Conservation (phyloP, 768 basidiomycete genomes). For the Chalciporus pseudorubinellus region DNA sequence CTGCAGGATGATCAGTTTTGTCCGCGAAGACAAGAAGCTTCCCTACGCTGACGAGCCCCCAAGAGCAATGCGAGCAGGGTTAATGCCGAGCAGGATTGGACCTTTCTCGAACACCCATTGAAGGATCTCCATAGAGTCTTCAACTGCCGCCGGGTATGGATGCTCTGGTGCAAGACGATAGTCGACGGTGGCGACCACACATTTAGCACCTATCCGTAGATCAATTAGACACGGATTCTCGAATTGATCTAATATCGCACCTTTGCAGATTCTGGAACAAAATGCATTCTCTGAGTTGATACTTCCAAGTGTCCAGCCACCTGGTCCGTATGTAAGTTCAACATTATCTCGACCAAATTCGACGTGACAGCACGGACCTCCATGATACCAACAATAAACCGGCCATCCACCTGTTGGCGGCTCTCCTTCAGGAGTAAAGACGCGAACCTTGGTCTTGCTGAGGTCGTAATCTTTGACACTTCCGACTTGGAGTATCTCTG, state of each 20-base stretch:
- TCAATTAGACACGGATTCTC: not conserved
- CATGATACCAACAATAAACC: slow-evolving; percentile 71
- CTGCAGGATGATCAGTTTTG: slow-evolving; percentile 35
- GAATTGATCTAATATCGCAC: slow-evolving; percentile 2
- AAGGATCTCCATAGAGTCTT: slow-evolving; percentile 37
- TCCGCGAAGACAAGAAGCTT: not conserved
- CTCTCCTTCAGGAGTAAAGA: slow-evolving; percentile 56
- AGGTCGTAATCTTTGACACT: slow-evolving; percentile 51
- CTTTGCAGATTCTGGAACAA: slow-evolving; percentile 34
- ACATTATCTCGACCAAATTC: not conserved
- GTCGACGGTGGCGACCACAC: slow-evolving; percentile 35
- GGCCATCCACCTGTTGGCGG: slow-evolving; percentile 63
- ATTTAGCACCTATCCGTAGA: slow-evolving; percentile 22
- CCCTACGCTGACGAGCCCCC: slow-evolving; percentile 71
- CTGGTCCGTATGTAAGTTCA: slow-evolving; percentile 31
- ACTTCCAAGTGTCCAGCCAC: slow-evolving; percentile 76
- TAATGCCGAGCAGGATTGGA: slow-evolving; percentile 42
- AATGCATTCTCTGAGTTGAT: slow-evolving; percentile 62
- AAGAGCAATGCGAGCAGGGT: slow-evolving; percentile 56
- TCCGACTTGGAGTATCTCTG: slow-evolving; percentile 55
- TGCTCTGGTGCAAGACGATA: slow-evolving; percentile 36
- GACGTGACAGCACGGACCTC: slow-evolving; percentile 45
- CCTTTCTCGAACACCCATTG: slow-evolving; percentile 41
- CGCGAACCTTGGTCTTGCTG: slow-evolving; percentile 52
- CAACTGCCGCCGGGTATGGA: slow-evolving; percentile 34